phyloP scores from a whole-genome alignment of 148 eudicot species.

The Vaccinium darrowii region DNA sequence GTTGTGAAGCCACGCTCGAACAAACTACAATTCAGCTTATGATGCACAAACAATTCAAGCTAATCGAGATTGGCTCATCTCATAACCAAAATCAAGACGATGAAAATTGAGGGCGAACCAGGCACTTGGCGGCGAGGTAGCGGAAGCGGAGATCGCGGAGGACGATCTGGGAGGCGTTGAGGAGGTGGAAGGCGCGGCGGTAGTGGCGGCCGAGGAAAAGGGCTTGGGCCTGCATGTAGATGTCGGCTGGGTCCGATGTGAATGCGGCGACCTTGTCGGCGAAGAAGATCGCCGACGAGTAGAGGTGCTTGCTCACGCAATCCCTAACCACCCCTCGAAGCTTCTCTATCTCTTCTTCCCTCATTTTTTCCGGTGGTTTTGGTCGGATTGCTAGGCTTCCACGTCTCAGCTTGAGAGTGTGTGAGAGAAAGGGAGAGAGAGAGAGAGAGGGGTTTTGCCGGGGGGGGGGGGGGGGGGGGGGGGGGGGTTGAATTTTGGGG shows the following conservation, averaged over 20 bases:
- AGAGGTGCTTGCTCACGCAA: slow-evolving; percentile 90
- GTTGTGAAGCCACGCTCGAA: not conserved
- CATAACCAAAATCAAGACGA: not conserved
- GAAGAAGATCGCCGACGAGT: slow-evolving; percentile 93
- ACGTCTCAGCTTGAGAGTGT: too few relatives aligned
- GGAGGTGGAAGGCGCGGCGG: slow-evolving; percentile 92
- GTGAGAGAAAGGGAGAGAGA: not conserved
- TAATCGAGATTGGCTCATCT: too few relatives aligned
- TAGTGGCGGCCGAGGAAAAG: slow-evolving; percentile 92
- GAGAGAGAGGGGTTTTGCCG: not conserved
- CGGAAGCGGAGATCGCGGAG: slow-evolving; percentile 91
- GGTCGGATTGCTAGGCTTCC: not conserved
- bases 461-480: too few relatives aligned
- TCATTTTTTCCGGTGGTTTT: slow-evolving; percentile 27
- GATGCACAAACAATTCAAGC: not conserved
- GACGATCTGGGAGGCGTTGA: slow-evolving; percentile 85
- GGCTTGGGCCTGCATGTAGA: slow-evolving; percentile 96
- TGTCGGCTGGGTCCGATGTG: slow-evolving; percentile 78
- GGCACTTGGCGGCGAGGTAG: slow-evolving; percentile 97
- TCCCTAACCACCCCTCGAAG: slow-evolving; percentile 82
- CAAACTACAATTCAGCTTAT: not conserved
- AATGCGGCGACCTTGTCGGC: slow-evolving; percentile 92
- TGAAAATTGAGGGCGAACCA: slow-evolving; percentile 36
- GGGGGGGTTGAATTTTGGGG: not conserved
- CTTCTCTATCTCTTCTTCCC: slow-evolving; percentile 86